Base-by-base conservation (phyloP, 805 yeast species). In the Cephaloascus albidus region DNA sequence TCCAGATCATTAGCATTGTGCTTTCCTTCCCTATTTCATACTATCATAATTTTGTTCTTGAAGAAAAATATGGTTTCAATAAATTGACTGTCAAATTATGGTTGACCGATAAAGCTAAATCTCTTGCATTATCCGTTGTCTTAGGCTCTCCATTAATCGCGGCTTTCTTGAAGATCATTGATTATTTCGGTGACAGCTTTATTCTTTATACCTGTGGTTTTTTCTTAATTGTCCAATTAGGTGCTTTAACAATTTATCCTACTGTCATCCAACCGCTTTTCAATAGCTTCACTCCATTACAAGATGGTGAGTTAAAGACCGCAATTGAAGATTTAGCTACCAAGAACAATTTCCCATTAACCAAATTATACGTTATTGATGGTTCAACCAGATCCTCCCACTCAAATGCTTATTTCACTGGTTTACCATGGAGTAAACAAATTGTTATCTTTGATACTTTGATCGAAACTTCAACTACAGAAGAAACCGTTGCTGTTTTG, bases 311-410 rank as follows among this genome's bases (percentile, higher is more conserved):
- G 57, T 74, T 93, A 63, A 85, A 85, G 57, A 61, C 72, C 10
- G 78, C 84, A 4, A 87, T 93, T 58, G 94, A 88, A 59, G 67
- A 74, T 15, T 74, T 93, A 46, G 96, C 97, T 16, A 55, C 66
- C 14, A 62, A 71, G 39, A 83, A 85, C 54, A 68, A 76, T 28
- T 93, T 93, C 76, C 99, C 98, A 44, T 74, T 90, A 54, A 76
- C 81, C 41, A 79, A 87, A 53, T 67, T 93, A 40, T 86, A 75
- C 52, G 97, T 89, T 36, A 79, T 89, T 55, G 99, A 93, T 58
- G 97, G 97, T n/a, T 89, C 97, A 33, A 86, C 84, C 56, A 82
- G 97, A 68, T 86, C 96, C 1, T 78, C 94, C 5, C 98, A 93
- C 62, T 90, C 97, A 6, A 93, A 93, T 56, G 99, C 99, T 34